Evolutionary conservation across 257 asterid species (phyloP).

Genomic region (Ophiorrhiza pumila): DNA sequence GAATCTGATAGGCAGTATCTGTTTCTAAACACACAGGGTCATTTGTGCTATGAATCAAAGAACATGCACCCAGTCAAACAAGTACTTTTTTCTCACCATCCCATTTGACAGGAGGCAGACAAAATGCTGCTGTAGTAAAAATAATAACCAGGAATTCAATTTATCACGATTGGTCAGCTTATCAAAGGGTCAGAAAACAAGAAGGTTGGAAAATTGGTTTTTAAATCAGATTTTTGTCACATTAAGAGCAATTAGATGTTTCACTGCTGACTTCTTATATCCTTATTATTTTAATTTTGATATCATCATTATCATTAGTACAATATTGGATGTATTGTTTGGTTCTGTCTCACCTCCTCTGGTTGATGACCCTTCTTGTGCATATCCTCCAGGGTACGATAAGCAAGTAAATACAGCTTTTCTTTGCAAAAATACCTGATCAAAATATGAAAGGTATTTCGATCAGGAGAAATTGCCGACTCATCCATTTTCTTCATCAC

Average conservation of each 20-base stretch:
- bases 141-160: background rate
- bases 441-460: constrained; percentile 77
- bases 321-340: constrained; percentile 1
- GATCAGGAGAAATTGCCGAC: constrained; percentile 72
- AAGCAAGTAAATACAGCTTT: constrained; percentile 71
- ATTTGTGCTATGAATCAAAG: background rate
- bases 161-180: background rate
- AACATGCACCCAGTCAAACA: background rate
- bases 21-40: background rate
- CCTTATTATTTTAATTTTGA: too few relatives aligned
- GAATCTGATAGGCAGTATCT: background rate
- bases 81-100: background rate
- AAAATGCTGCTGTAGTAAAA: background rate
- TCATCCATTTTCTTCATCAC: constrained; percentile 95
- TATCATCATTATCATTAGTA: background rate
- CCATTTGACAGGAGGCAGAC: background rate
- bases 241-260: background rate
- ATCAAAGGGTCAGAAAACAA: background rate
- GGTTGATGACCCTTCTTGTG: constrained; percentile 77
- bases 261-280: background rate
- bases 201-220: background rate
- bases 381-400: constrained; percentile 89
- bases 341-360: constrained; percentile 58
- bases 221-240: background rate
- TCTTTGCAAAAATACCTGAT: constrained; percentile 87